Evolutionary conservation across 2,329 filamentous ascomycete genomes (phyloP).

Genomic region (Cyclaneusma minus): DNA sequence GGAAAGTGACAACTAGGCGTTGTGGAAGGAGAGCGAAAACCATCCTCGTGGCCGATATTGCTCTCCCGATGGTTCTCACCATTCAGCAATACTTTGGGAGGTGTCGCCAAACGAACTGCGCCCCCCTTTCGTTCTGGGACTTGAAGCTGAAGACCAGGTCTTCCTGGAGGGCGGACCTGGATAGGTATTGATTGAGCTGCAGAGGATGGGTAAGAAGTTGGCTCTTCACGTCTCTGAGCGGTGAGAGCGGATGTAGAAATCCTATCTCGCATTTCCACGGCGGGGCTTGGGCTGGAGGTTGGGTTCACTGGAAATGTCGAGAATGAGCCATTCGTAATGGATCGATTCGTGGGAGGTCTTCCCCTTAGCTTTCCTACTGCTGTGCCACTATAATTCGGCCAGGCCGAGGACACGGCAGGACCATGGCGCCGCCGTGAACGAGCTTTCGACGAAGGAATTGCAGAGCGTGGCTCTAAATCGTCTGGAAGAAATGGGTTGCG

Average conservation of each 20-base stretch:
- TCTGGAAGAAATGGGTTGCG: conserved; percentile 23
- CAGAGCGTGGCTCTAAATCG: conserved; percentile 52
- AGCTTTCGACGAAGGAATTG: conserved; percentile 49
- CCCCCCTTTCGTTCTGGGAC: conserved; percentile 46
- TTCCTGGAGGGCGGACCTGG: conserved; percentile 19
- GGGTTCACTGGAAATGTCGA: conserved; percentile 53
- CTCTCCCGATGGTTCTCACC: neutral
- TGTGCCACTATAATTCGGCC: conserved; percentile 51
- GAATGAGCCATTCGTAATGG: conserved; percentile 49
- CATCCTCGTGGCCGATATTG: conserved; percentile 7
- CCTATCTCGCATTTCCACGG: conserved; percentile 26
- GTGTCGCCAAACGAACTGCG: conserved; percentile 46
- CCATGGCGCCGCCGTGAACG: conserved; percentile 53
- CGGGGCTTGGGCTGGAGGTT: conserved; percentile 28
- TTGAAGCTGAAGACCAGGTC: conserved; percentile 41
- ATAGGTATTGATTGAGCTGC: conserved; percentile 9
- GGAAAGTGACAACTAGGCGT: conserved; percentile 6
- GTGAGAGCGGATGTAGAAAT: conserved; percentile 25
- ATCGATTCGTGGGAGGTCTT: conserved; percentile 59
- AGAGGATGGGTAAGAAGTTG: conserved; percentile 17
- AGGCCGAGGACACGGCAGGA: conserved; percentile 80
- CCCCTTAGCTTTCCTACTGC: conserved; percentile 60
- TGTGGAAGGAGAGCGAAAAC: conserved; percentile 7
- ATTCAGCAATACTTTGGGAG: conserved; percentile 17
- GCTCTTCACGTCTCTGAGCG: conserved; percentile 23